These are phyloP conservation scores for Adansonia rubrostipa DNA, from an alignment of 441 rosid genomes.

Conservation along the genomic window DNA sequence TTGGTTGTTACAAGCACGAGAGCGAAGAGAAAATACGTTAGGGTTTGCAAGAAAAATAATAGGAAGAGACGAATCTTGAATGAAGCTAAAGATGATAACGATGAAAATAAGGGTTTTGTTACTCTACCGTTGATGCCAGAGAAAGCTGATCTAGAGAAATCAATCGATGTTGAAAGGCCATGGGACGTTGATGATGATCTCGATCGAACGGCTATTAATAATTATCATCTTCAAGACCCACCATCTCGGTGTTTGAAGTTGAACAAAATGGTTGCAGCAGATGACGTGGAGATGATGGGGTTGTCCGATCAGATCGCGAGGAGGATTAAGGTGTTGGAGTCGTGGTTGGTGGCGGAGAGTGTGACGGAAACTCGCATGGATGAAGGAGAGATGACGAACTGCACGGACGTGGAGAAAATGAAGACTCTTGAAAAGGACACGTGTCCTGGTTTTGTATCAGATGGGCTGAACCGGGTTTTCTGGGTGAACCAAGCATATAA, in stretches of 20 bases:
- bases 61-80: constrained; percentile 20
- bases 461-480: constrained; percentile 47
- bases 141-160: constrained; percentile 32
- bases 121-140: constrained; percentile 69
- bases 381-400: constrained; percentile 30
- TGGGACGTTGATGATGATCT: neutral
- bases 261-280: constrained; percentile 29
- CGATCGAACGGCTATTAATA: neutral
- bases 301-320: constrained; percentile 22
- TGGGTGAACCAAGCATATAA: constrained; percentile 74
- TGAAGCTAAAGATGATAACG: constrained; percentile 23
- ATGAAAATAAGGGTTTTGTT: constrained; percentile 23
- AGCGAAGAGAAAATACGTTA: constrained; percentile 74
- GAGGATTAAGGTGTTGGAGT: constrained; percentile 38
- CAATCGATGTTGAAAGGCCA: constrained; percentile 22
- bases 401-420: constrained; percentile 50
- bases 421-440: constrained; percentile 53
- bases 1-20: constrained; percentile 36
- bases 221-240: constrained; percentile 12
- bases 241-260: constrained; percentile 21
- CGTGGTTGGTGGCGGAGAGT: constrained; percentile 69
- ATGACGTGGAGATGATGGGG: neutral
- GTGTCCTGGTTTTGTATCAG: constrained; percentile 70
- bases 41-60: constrained; percentile 56
- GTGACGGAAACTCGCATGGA: constrained; percentile 48